phyloP scores from a whole-genome alignment of 805 yeast genomes.

The Wickerhamiella bombiphila region DNA sequence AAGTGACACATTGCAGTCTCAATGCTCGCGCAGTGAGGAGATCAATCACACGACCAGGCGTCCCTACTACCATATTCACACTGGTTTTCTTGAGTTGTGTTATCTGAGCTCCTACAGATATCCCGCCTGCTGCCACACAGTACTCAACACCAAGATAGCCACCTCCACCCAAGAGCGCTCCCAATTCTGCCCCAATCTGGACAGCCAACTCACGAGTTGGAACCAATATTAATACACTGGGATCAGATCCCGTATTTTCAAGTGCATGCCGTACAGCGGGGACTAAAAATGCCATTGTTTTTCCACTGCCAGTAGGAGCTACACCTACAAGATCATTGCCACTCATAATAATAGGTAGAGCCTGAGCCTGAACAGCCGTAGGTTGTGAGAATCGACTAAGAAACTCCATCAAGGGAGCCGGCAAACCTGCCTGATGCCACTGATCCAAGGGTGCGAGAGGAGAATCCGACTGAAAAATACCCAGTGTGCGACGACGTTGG shows the following conservation, averaged over 20 bases:
- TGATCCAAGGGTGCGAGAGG: constrained; percentile 60
- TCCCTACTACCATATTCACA: constrained; percentile 70
- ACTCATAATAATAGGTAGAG: constrained; percentile 77
- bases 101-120: constrained; percentile 69
- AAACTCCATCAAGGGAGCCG: constrained; percentile 39
- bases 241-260: constrained; percentile 50
- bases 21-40: constrained; percentile 62
- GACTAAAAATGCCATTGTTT: constrained; percentile 73
- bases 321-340: constrained; percentile 87
- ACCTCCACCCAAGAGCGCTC: constrained; percentile 35
- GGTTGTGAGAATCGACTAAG: constrained; percentile 48
- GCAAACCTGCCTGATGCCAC: constrained; percentile 76
- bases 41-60: constrained; percentile 92
- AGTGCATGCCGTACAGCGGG: constrained; percentile 76
- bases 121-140: constrained; percentile 66
- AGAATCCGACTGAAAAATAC: constrained; percentile 45
- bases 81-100: constrained; percentile 57
- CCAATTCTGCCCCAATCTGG: constrained; percentile 61
- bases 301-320: constrained; percentile 95
- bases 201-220: constrained; percentile 89
- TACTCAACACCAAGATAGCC: constrained; percentile 46
- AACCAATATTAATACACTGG: constrained; percentile 63
- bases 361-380: constrained; percentile 81
- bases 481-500: constrained; percentile 36
- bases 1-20: constrained; percentile 53